Conservation (phyloP, 768 basidiomycete species). For the Hygrophoropsis aurantiaca region DNA sequence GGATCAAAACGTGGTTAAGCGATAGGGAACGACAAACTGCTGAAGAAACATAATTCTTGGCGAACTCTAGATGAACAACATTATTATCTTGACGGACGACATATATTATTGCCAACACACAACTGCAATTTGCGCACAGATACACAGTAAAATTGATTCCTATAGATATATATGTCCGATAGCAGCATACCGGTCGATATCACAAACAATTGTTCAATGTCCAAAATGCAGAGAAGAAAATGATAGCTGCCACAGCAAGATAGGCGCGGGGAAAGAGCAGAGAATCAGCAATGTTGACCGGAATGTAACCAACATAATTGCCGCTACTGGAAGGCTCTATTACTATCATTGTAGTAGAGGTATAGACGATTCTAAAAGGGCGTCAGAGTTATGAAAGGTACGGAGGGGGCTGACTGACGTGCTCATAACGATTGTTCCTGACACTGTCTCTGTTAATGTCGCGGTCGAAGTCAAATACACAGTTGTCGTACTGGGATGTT, state of each 20-base stretch:
- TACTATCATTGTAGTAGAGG: background rate
- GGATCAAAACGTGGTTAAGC: slow-evolving; percentile 77
- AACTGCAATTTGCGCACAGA: too few species aligned
- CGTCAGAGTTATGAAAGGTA: background rate
- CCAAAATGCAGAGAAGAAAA: background rate
- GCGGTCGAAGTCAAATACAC: background rate
- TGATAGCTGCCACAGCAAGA: background rate
- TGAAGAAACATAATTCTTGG: too few species aligned
- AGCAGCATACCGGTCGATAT: background rate
- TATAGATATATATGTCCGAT: background rate
- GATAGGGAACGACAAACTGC: slow-evolving; percentile 16
- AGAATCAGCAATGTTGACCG: background rate
- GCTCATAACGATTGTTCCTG: background rate
- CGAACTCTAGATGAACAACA: too few species aligned
- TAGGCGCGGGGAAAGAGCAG: background rate
- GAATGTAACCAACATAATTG: background rate
- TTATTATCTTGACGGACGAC: too few species aligned
- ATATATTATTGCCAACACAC: too few species aligned
- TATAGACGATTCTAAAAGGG: background rate
- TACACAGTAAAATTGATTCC: background rate
- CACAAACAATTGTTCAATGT: background rate
- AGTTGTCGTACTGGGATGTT: background rate
- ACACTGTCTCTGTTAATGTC: background rate
- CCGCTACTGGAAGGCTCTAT: background rate
- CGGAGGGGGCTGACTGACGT: background rate